Base-by-base conservation (phyloP, 2,329 filamentous ascomycete species). In the Phaeosphaeria sp. region DNA sequence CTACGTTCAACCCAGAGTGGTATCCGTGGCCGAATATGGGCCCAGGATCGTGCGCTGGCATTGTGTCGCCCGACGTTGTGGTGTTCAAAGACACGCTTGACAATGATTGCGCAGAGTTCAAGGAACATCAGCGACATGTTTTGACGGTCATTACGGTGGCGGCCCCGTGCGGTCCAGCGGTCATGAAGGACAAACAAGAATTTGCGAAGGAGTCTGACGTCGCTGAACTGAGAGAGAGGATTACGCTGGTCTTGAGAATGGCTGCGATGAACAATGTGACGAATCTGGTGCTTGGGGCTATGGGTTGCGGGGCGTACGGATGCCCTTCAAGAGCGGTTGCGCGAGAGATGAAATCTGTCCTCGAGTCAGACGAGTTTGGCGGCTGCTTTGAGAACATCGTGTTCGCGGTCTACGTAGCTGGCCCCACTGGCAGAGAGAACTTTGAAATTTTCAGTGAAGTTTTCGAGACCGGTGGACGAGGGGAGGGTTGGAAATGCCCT, bases 11-110 rank as follows among this genome's bases (percentile, higher is more conserved):
- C 3, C 57, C 53, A 6, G 59, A 65, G 48, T 70, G 67, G 67
- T 70, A 70, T 56, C 63, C 67, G 2, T 70, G 64, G 62, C 57
- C 66, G 2, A 69, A 70, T n/a, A 61, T 42, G 0, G 67, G 66
- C 2, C 24, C 49, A 0, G 61, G 61, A 2, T 69, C 65, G 8
- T 61, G 63, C 22, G 61, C 63, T 7, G 65, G 65, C 5, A 62
- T 69, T 21, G 33, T 69, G 15, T 70, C 66, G 2, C 66, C 67
- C 1, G 44, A 51, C 6, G 53, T 70, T 18, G 65, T 70, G 0
- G 66, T 69, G 2, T 67, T 68, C 51, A 58, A 52, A 36, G 66
- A 69, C 22, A 66, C 67, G 21, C 42, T 70, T 1, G 57, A 65
- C 9, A 59, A 53, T 15, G 57, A 62, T n/a, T 51, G 65, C 4